Conservation (phyloP, 352 stramenopile genomes). For the Phytophthora colocasiae region DNA sequence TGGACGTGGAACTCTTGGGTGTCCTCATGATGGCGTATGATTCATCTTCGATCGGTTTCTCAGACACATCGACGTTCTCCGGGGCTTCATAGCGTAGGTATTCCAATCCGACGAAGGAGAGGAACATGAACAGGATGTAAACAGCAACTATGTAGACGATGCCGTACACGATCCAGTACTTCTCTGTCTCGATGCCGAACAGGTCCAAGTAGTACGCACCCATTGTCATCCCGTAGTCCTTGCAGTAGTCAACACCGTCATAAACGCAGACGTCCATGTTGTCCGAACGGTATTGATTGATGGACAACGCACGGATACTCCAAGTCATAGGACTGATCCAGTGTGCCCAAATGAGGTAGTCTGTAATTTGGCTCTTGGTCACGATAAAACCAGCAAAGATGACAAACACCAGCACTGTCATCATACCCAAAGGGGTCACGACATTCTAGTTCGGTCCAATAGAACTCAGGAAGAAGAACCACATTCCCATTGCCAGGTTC, state of each 20-base stretch:
- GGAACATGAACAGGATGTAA: conserved; percentile 40
- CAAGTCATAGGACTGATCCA: too few relatives aligned
- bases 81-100: conserved; percentile 31
- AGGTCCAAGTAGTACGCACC: conserved; percentile 44
- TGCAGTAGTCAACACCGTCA: too few relatives aligned
- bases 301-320: too few relatives aligned
- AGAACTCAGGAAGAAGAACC: conserved; percentile 21
- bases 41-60: conserved; percentile 17
- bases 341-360: too few relatives aligned
- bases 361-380: too few relatives aligned
- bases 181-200: conserved; percentile 57
- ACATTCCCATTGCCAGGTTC: conserved; percentile 14
- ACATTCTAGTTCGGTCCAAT: too few relatives aligned
- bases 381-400: too few relatives aligned
- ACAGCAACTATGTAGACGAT: conserved; percentile 31
- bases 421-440: too few relatives aligned
- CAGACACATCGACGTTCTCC: conserved; percentile 36
- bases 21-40: conserved; percentile 16
- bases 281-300: too few relatives aligned
- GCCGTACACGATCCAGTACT: conserved; percentile 46
- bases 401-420: too few relatives aligned
- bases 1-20: conserved; percentile 11
- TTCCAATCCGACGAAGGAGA: conserved; percentile 40
- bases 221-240: conserved; percentile 28
- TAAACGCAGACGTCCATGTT: too few relatives aligned